Conservation (phyloP, 805 yeast species). For the Starmerella kuoi region DNA sequence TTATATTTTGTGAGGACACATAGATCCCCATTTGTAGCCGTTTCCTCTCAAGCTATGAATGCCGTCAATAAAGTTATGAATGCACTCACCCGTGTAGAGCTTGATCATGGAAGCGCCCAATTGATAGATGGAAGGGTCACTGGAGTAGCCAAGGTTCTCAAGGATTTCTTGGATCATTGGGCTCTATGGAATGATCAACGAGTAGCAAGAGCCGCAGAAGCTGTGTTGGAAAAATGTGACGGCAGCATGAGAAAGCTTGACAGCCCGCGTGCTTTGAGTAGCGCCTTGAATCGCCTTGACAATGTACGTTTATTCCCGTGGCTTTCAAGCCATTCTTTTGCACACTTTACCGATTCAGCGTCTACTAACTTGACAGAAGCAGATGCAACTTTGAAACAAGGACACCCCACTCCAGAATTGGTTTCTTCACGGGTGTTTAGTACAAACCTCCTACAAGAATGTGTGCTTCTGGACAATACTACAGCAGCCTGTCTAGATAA, state of each 20-base stretch:
- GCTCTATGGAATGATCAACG: conserved; percentile 17
- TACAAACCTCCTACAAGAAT: conserved; percentile 4
- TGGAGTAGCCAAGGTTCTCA: conserved; percentile 5
- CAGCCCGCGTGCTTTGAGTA: conserved; percentile 12
- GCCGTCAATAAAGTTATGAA: conserved; percentile 18
- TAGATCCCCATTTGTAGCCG: conserved; percentile 13
- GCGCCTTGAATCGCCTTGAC: conserved; percentile 2
- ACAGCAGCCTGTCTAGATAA: conserved; percentile 9
- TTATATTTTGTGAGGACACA: conserved; percentile 13
- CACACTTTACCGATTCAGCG: neutral
- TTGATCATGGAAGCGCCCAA: conserved; percentile 14
- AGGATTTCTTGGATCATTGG: conserved; percentile 15
- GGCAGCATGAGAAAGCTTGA: conserved; percentile 5
- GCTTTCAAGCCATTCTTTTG: conserved; percentile 1
- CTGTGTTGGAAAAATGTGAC: conserved; percentile 11
- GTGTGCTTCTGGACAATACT: conserved; percentile 4
- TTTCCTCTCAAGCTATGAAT: conserved; percentile 4
- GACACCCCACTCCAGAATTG: neutral
- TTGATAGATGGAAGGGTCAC: conserved; percentile 1
- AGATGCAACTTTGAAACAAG: neutral
- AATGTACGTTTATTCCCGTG: conserved; percentile 11
- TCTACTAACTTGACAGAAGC: neutral
- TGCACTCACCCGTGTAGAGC: conserved; percentile 15
- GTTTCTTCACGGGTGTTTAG: conserved; percentile 9
- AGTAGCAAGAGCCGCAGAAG: conserved; percentile 14